phyloP scores from a whole-genome alignment of 805 yeast genomes.

The Kluyveromyces dobzhanskii region DNA sequence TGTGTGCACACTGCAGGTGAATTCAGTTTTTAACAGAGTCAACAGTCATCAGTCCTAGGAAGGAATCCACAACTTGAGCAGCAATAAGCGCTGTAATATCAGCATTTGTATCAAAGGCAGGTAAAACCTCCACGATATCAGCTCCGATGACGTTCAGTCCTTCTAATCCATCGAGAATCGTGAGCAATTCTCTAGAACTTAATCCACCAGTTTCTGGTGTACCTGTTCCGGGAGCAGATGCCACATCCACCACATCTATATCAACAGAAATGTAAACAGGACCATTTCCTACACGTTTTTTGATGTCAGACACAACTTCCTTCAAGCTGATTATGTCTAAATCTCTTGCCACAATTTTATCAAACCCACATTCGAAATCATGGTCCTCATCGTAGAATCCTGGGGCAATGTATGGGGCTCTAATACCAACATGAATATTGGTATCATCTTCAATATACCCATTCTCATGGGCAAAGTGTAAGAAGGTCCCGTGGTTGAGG shows the following conservation, averaged over 20 bases:
- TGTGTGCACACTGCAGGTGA: no score
- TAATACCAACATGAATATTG: conserved; percentile 51
- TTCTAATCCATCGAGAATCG: conserved; percentile 46
- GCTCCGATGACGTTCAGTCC: conserved; percentile 56
- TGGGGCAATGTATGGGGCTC: conserved; percentile 47
- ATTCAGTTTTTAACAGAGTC: conserved; percentile 2
- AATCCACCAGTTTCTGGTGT: conserved; percentile 66
- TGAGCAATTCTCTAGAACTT: conserved; percentile 48
- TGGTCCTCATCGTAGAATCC: conserved; percentile 39
- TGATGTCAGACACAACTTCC: conserved; percentile 30
- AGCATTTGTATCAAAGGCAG: conserved; percentile 50
- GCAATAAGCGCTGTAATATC: conserved; percentile 55
- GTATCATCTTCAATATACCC: conserved; percentile 42
- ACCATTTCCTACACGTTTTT: conserved; percentile 26
- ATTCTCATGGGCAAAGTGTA: conserved; percentile 57
- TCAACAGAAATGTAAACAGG: conserved; percentile 38
- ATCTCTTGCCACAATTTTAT: conserved; percentile 36
- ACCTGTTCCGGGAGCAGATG: conserved; percentile 61
- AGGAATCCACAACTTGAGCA: conserved; percentile 46
- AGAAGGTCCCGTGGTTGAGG: conserved; percentile 57
- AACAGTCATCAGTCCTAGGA: conserved; percentile 39
- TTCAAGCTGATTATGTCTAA: conserved; percentile 34
- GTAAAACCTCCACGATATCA: conserved; percentile 62
- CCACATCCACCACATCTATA: conserved; percentile 56
- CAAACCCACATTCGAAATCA: conserved; percentile 41